Conservation (phyloP, 148 eudicot genomes). For the Amaranthus palmeri region DNA sequence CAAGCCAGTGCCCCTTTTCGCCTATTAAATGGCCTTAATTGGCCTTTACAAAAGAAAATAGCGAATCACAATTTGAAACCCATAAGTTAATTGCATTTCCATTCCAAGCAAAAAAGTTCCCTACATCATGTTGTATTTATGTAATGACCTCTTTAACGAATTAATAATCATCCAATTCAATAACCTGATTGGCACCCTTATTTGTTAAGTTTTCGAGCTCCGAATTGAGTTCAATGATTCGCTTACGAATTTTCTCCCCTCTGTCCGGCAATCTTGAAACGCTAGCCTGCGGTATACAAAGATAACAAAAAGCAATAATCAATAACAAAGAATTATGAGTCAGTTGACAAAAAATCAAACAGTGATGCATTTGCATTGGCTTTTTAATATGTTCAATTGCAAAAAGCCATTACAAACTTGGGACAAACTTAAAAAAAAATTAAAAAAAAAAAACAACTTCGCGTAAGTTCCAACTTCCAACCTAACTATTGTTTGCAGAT, state of each 20-base stretch:
- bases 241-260: constrained; percentile 67
- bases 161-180: constrained; percentile 61
- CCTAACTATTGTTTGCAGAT: too few relatives aligned
- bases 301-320: background rate
- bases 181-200: constrained; percentile 34
- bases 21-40: background rate
- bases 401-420: too few relatives aligned
- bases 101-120: background rate
- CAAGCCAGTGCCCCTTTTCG: constrained; percentile 13
- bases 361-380: background rate
- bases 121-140: constrained; percentile 23
- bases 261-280: constrained; percentile 64
- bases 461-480: too few relatives aligned
- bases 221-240: constrained; percentile 45
- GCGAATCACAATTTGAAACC: background rate
- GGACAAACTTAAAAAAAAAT: too few relatives aligned
- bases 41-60: background rate
- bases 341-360: background rate
- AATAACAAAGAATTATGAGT: background rate
- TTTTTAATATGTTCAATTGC: too few relatives aligned
- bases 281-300: constrained; percentile 40
- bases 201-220: constrained; percentile 50
- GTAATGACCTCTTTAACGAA: constrained; percentile 42
- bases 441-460: too few relatives aligned
- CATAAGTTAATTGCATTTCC: background rate